Evolutionary conservation across 805 yeast genomes (phyloP).

Genomic region (Kregervanrija pseudodelftensis): DNA sequence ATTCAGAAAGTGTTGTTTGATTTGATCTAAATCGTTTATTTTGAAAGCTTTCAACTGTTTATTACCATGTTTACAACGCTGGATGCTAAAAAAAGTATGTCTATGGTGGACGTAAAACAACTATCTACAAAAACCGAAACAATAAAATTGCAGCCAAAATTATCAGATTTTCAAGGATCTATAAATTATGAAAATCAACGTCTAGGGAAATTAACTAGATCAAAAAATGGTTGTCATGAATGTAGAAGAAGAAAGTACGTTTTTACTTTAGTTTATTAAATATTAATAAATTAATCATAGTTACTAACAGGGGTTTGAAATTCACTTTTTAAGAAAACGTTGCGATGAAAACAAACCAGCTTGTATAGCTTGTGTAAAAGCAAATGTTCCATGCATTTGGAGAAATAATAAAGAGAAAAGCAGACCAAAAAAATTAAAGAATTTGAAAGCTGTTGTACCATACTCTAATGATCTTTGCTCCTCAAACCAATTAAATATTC

Average conservation of each 20-base stretch:
- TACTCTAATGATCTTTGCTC: background rate
- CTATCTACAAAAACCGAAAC: background rate
- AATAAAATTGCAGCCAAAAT: background rate
- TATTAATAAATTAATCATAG: background rate
- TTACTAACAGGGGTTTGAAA: constrained; percentile 3
- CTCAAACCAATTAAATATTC: too few relatives aligned
- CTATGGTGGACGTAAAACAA: constrained; percentile 3
- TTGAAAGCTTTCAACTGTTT: too few relatives aligned
- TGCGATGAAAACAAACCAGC: constrained; percentile 36
- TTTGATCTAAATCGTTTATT: too few relatives aligned
- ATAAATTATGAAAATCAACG: constrained; percentile 7
- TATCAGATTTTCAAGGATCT: constrained; percentile 7
- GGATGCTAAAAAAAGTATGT: constrained; percentile 5
- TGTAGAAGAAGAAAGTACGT: constrained; percentile 15
- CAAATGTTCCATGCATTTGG: constrained; percentile 21
- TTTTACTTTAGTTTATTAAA: background rate
- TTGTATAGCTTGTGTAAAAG: constrained; percentile 31
- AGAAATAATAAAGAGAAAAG: constrained; percentile 6
- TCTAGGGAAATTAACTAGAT: constrained; percentile 10
- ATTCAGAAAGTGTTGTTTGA: too few relatives aligned
- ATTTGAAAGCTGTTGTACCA: background rate
- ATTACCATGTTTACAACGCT: constrained; percentile 10
- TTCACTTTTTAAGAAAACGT: constrained; percentile 27
- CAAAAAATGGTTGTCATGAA: constrained; percentile 14
- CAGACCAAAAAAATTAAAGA: background rate